Evolutionary conservation across 2,329 filamentous ascomycete genomes (phyloP), one percentile per base, ranked within the genome.

Genomic region (Paraphaeosphaeria minitans): DNA sequence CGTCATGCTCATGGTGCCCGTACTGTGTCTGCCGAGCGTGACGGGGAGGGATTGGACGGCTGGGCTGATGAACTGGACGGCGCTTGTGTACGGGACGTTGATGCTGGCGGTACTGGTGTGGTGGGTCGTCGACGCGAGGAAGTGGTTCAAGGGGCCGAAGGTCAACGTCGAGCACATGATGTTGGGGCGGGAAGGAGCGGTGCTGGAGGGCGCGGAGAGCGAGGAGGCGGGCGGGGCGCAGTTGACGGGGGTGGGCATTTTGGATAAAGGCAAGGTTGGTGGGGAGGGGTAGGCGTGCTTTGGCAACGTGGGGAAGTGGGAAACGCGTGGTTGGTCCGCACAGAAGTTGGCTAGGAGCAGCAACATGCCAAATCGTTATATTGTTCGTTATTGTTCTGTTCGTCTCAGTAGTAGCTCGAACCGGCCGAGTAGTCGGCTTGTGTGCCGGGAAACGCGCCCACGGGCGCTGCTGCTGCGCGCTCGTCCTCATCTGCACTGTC

Each of bases 111-210:
- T 86, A 4, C 76, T 81, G 2, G 73, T 87, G 14, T 90, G 87
- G 86, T 91, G 87, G 81, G 76, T 85, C 42, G 75, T 90, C 4
- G 82, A 84, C 64, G 88, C 88, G 10, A 80, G 80, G 50, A 87
- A 85, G 67, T 90, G 88, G 88, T 91, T 90, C 75, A 88, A 85
- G 67, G 88, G 88, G 0, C 88, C 88, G 0, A 89, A 86, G 77
- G 84, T 90, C 60, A 90, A 90, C 66, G 78, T 90, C 27, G 83
- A 86, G 64, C 84, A 87, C 74, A 66, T 79, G 67, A 82, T 82
- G 80, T 69, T 80, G 14, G 80, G 79, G 6, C 59, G 66, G 2
- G 73, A 75, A 3, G 77, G 70, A 1, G 74, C 75, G 46, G 67
- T 78, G 19, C 65, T 82, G 0, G 76, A 79, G 21, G 80, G 72